phyloP scores from a whole-genome alignment of 129 eudicot species.

The Pittosporum tobira region DNA sequence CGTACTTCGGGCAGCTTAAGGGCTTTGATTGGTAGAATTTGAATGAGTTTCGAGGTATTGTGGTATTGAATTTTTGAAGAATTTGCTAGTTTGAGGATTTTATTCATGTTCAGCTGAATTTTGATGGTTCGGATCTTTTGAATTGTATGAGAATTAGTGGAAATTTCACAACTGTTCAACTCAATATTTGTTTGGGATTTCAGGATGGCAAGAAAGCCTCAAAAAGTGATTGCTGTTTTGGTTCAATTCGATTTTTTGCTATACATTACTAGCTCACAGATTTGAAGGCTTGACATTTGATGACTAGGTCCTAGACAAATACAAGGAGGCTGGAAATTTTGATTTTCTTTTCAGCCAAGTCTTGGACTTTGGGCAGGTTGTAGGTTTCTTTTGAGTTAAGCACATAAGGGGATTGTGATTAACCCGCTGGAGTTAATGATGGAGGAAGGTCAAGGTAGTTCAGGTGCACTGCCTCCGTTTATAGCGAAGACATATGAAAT shows the following conservation, averaged over 20 bases:
- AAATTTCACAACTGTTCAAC: no score
- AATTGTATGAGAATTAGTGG: no score
- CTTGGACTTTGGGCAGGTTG: background rate
- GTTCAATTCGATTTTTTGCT: background rate
- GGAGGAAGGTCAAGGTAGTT: conserved; percentile 52
- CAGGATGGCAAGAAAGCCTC: no score
- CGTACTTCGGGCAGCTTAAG: background rate
- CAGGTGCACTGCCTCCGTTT: conserved; percentile 66
- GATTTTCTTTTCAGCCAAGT: background rate
- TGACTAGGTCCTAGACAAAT: no score
- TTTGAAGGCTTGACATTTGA: background rate
- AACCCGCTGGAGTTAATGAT: conserved; percentile 14
- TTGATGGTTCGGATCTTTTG: no score
- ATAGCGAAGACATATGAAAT: conserved; percentile 78
- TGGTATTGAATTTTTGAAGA: conserved; percentile 1
- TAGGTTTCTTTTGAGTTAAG: conserved; percentile 3
- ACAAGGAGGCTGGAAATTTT: no score
- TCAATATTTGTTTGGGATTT: no score
- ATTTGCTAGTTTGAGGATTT: no score
- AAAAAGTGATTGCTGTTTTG: no score
- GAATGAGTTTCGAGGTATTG: background rate
- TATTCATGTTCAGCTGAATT: no score
- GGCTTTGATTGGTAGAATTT: background rate
- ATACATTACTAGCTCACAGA: background rate
- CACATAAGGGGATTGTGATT: conserved; percentile 7